phyloP scores from a whole-genome alignment of 495 filamentous ascomycete species.

The Ramalina intermedia region DNA sequence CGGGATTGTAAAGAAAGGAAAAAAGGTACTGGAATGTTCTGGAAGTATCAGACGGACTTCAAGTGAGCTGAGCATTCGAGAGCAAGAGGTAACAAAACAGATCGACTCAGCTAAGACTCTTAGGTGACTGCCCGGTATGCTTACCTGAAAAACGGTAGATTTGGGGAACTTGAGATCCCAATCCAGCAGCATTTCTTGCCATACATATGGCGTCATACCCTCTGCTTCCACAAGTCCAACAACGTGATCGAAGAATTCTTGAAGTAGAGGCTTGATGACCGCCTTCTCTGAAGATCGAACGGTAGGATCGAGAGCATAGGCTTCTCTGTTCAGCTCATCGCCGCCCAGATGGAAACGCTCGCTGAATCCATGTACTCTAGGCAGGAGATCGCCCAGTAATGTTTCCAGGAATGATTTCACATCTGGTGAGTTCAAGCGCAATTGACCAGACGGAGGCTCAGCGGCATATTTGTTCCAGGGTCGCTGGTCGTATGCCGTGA shows the following conservation, averaged over 20 bases:
- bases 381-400: conserved; percentile 55
- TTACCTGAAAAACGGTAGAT: conserved; percentile 20
- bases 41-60: too few relatives aligned
- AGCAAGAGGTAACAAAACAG: too few relatives aligned
- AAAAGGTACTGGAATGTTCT: too few relatives aligned
- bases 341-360: conserved; percentile 70
- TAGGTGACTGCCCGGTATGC: too few relatives aligned
- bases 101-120: too few relatives aligned
- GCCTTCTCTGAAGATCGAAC: conserved; percentile 41
- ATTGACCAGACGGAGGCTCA: conserved; percentile 60
- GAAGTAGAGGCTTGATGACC: conserved; percentile 53
- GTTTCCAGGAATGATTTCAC: conserved; percentile 55
- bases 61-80: too few relatives aligned
- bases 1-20: too few relatives aligned
- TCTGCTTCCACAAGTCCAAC: conserved; percentile 41
- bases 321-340: conserved; percentile 62
- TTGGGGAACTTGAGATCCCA: conserved; percentile 52
- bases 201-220: conserved; percentile 52
- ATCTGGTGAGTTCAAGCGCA: conserved; percentile 51
- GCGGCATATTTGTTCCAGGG: conserved; percentile 50
- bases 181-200: conserved; percentile 66
- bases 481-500: conserved; percentile 49
- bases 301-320: conserved; percentile 53
- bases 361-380: conserved; percentile 47
- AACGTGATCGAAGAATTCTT: conserved; percentile 50